These are phyloP conservation scores for Colletotrichum incanum DNA, from an alignment of 2,329 filamentous ascomycete genomes.

Conservation along the genomic window DNA sequence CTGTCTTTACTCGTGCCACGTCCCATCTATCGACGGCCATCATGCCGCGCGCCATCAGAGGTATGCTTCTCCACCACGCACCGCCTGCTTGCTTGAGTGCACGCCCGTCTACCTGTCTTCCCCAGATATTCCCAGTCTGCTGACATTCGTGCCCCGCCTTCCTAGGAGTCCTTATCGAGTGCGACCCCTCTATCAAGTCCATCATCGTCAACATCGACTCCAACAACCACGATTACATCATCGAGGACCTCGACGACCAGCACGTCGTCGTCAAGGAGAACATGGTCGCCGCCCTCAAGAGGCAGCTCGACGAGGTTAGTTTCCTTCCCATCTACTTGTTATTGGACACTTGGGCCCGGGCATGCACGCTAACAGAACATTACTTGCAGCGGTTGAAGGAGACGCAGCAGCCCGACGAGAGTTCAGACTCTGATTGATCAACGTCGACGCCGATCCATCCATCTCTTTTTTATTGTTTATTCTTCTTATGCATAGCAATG, in stretches of 20 bases:
- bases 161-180: slow-evolving; percentile 81
- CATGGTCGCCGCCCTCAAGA: slow-evolving; percentile 78
- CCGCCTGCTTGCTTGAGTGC: not conserved
- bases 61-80: slow-evolving; percentile 50
- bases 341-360: not conserved
- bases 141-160: slow-evolving; percentile 14
- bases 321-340: slow-evolving; percentile 24
- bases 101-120: slow-evolving; percentile 4
- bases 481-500: not conserved
- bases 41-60: slow-evolving; percentile 73
- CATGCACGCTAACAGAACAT: slow-evolving; percentile 21
- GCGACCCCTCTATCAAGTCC: slow-evolving; percentile 89
- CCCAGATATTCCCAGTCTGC: slow-evolving; percentile 35
- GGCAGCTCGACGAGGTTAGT: slow-evolving; percentile 77
- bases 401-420: slow-evolving; percentile 66
- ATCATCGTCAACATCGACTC: slow-evolving; percentile 85
- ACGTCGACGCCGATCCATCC: not conserved
- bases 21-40: slow-evolving; percentile 42
- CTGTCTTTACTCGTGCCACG: not conserved
- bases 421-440: slow-evolving; percentile 65
- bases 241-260: slow-evolving; percentile 85
- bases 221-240: slow-evolving; percentile 80
- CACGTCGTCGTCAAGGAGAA: slow-evolving; percentile 82
- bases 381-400: slow-evolving; percentile 63
- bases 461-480: not conserved